These are phyloP conservation scores for Amphibolis antarctica DNA, from an alignment of 106 monocot genomes.

Conservation along the genomic window DNA sequence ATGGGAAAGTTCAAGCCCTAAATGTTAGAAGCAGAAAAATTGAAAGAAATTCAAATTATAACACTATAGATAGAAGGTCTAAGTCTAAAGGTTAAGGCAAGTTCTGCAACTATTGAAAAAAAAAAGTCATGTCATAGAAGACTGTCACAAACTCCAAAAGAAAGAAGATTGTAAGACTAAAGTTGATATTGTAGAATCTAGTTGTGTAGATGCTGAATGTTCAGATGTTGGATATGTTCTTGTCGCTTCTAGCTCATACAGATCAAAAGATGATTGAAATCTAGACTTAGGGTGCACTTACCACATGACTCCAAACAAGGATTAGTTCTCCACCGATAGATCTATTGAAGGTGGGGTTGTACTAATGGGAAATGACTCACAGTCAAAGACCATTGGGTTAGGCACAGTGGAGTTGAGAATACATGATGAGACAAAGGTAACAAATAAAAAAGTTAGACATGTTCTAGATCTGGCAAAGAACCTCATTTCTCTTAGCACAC, in stretches of 20 bases:
- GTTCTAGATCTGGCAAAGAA: constrained; percentile 5
- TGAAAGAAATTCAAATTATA: neutral
- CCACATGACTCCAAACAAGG: constrained; percentile 4
- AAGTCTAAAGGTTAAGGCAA: neutral
- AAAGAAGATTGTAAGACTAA: neutral
- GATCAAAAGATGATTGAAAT: constrained; percentile 6
- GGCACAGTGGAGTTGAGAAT: constrained; percentile 4
- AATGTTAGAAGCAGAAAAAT: neutral
- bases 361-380: constrained; percentile 5
- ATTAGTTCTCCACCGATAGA: constrained; percentile 5
- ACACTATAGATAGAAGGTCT: neutral
- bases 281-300: constrained; percentile 1
- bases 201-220: neutral
- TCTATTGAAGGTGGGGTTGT: constrained; percentile 3
- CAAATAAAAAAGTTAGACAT: neutral
- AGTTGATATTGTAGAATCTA: neutral
- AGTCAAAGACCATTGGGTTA: neutral
- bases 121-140: neutral
- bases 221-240: neutral
- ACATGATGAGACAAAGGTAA: constrained; percentile 6
- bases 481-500: constrained; percentile 7
- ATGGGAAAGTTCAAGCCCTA: too few species aligned
- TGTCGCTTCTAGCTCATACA: neutral
- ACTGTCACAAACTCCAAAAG: neutral
- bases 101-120: neutral